Conservation (phyloP, 257 asterid species). For the Hygrophila difformis region DNA sequence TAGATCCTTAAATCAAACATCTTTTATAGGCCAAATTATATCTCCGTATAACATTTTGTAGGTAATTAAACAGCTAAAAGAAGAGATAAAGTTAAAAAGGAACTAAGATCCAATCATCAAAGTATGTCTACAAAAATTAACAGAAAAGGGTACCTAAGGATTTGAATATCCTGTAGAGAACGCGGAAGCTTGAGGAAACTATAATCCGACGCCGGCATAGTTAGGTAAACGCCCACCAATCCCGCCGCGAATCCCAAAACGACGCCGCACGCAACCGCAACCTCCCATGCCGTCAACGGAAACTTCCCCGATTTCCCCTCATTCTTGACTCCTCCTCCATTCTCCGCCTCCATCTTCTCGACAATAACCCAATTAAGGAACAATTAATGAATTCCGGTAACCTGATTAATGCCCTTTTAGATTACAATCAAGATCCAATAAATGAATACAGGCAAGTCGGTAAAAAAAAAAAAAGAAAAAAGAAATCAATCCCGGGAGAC, state of each 20-base stretch:
- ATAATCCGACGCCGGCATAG: conserved; percentile 91
- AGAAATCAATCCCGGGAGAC: conserved; percentile 7
- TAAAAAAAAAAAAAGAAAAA: no score
- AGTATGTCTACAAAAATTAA: not conserved
- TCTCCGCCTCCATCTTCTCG: conserved; percentile 23
- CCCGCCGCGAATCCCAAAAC: conserved; percentile 62
- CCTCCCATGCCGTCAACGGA: conserved; percentile 62
- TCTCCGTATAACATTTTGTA: no score
- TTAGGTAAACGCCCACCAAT: conserved; percentile 53
- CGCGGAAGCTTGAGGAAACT: conserved; percentile 92
- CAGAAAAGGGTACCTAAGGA: conserved; percentile 44
- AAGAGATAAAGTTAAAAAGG: no score
- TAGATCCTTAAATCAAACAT: no score
- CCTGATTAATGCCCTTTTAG: no score
- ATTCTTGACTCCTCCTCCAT: conserved; percentile 9
- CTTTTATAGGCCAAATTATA: no score
- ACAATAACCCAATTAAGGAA: conserved; percentile 1
- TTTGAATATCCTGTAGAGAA: conserved; percentile 74
- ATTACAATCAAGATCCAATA: no score
- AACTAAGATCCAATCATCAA: not conserved
- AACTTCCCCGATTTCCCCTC: conserved; percentile 27
- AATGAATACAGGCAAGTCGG: no score
- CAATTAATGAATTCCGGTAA: not conserved
- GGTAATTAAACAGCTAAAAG: no score
- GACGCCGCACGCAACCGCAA: conserved; percentile 55